Conservation (phyloP, 805 yeast genomes). For the Metschnikowia noctiluminum region DNA sequence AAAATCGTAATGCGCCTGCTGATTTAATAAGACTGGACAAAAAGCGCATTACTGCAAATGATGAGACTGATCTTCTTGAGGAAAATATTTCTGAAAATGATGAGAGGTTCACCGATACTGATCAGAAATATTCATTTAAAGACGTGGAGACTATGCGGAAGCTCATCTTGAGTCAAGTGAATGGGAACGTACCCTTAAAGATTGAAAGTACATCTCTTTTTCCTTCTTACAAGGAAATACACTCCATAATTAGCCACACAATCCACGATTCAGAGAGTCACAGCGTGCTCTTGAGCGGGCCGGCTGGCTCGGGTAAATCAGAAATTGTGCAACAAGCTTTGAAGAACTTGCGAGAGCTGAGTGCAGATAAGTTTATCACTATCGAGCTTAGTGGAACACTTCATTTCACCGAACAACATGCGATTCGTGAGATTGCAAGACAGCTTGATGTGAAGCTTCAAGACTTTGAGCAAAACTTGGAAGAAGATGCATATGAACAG, state of each 20-base stretch:
- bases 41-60: too few species aligned
- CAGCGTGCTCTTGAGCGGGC: constrained; percentile 77
- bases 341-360: constrained; percentile 35
- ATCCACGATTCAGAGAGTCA: constrained; percentile 71
- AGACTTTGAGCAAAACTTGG: constrained; percentile 14
- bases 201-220: constrained; percentile 15
- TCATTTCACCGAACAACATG: constrained; percentile 72
- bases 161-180: constrained; percentile 11
- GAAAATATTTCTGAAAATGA: too few species aligned
- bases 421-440: constrained; percentile 80
- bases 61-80: too few species aligned
- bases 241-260: constrained; percentile 58
- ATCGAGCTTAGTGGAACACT: constrained; percentile 66
- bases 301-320: constrained; percentile 75
- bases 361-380: constrained; percentile 52
- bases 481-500: constrained; percentile 39
- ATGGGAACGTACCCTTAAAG: constrained; percentile 10
- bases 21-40: too few species aligned
- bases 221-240: constrained; percentile 48
- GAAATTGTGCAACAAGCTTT: constrained; percentile 59
- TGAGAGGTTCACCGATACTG: too few species aligned
- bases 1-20: too few species aligned
- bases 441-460: constrained; percentile 57
- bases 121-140: background rate
- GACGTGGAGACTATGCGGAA: constrained; percentile 10